phyloP scores from a whole-genome alignment of 805 yeast genomes.

The Nakazawaea populi region DNA sequence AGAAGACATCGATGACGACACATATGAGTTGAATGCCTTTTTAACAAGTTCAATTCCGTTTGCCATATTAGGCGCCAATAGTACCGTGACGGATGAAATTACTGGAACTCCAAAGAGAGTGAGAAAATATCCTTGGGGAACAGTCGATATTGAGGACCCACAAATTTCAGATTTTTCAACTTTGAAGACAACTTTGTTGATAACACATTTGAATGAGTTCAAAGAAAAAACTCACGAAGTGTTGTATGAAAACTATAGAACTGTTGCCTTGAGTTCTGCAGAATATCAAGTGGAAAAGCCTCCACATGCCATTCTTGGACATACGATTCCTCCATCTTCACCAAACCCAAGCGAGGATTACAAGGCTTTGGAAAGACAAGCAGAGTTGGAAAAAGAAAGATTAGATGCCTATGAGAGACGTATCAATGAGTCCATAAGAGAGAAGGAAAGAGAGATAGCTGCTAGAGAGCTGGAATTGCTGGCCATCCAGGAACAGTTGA shows the following conservation, averaged over 20 bases:
- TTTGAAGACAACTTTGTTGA: conserved; percentile 71
- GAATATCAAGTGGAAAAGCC: conserved; percentile 6
- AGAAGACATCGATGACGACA: conserved; percentile 24
- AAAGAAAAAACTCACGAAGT: conserved; percentile 86
- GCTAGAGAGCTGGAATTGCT: conserved; percentile 81
- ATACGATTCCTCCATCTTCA: not conserved
- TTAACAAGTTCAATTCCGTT: conserved; percentile 53
- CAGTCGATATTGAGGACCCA: conserved; percentile 52
- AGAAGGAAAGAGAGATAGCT: conserved; percentile 75
- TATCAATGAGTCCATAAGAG: conserved; percentile 79
- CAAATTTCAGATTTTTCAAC: conserved; percentile 76
- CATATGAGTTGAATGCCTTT: conserved; percentile 23
- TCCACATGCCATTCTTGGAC: not conserved
- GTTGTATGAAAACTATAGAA: conserved; percentile 83
- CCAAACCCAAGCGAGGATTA: conserved; percentile 17
- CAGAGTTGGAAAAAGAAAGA: conserved; percentile 84
- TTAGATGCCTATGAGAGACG: conserved; percentile 80
- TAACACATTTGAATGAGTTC: conserved; percentile 81
- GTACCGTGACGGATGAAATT: conserved; percentile 23
- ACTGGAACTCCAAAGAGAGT: conserved; percentile 36
- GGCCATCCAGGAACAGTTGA: conserved; percentile 46
- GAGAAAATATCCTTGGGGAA: conserved; percentile 65
- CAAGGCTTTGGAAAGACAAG: conserved; percentile 78
- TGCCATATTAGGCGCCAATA: conserved; percentile 58
- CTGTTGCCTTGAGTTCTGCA: conserved; percentile 54